phyloP scores from a whole-genome alignment of 1,284 basidiomycete genomes.

The Leucoagaricus sp. region DNA sequence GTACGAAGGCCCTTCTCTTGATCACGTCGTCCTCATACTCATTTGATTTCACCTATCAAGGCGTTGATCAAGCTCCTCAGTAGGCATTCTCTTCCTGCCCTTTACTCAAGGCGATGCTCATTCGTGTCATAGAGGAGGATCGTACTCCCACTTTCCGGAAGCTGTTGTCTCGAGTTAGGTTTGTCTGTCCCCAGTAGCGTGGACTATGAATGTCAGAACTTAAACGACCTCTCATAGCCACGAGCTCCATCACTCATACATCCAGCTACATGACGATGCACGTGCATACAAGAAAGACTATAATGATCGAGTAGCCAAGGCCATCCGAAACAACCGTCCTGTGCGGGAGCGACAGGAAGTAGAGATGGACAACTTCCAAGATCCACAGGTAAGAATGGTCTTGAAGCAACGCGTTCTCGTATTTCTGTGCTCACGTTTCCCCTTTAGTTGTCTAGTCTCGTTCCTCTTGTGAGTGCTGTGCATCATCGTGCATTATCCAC shows the following conservation, averaged over 20 bases:
- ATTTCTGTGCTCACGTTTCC: not conserved
- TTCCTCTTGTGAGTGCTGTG: slow-evolving; percentile 5
- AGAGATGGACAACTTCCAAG: slow-evolving; percentile 28
- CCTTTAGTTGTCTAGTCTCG: slow-evolving; percentile 12
- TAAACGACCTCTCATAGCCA: slow-evolving; percentile 15
- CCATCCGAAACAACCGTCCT: slow-evolving; percentile 15
- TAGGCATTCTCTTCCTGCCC: not conserved
- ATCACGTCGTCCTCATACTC: not conserved
- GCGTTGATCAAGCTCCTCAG: slow-evolving; percentile 9
- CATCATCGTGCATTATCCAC: not conserved
- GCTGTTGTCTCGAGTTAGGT: slow-evolving; percentile 28
- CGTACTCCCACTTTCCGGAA: slow-evolving; percentile 24
- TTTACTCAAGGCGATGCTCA: not conserved
- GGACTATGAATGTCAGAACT: too few species aligned
- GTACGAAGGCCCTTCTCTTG: slow-evolving; percentile 15
- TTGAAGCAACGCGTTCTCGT: not conserved
- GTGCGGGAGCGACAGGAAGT: slow-evolving; percentile 9
- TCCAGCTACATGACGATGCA: slow-evolving; percentile 19
- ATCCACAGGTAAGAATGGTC: slow-evolving; percentile 22
- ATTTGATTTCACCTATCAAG: not conserved
- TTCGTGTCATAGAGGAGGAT: slow-evolving; percentile 16
- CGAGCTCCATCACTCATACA: slow-evolving; percentile 23
- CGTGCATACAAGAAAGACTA: slow-evolving; percentile 19
- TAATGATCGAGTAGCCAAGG: slow-evolving; percentile 6
- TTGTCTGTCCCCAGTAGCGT: not conserved